Conservation (phyloP, 192 early-diverging fungal species). For the Thoreauomyces humboldtii region DNA sequence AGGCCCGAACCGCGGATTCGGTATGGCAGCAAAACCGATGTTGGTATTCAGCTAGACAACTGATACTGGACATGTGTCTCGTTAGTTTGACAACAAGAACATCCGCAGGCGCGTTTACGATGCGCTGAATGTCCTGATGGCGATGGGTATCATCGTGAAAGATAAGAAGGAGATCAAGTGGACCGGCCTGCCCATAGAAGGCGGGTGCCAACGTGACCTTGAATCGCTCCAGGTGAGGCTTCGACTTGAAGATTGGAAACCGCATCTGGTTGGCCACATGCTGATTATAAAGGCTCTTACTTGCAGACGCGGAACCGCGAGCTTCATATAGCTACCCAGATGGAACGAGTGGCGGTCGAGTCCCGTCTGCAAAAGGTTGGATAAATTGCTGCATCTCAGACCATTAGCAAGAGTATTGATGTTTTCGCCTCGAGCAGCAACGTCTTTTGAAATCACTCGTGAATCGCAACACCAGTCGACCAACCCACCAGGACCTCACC, state of each 20-base stretch:
- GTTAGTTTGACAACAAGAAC: constrained; percentile 54
- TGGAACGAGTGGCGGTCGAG: constrained; percentile 3
- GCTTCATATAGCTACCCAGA: not conserved
- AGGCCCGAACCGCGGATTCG: constrained; percentile 25
- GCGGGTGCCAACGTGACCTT: constrained; percentile 2
- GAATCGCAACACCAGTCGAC: not conserved
- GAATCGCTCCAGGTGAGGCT: constrained; percentile 22
- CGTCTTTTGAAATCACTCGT: constrained; percentile 16
- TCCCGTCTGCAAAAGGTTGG: constrained; percentile 9
- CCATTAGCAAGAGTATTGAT: too few relatives aligned
- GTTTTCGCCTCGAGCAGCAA: constrained; percentile 6
- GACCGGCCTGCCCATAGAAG: constrained; percentile 53
- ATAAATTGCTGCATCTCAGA: not conserved
- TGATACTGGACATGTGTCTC: constrained; percentile 13
- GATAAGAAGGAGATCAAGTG: constrained; percentile 65
- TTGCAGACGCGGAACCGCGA: constrained; percentile 17
- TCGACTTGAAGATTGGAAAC: too few relatives aligned
- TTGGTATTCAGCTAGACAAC: constrained; percentile 10
- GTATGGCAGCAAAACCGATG: not conserved
- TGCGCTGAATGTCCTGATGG: constrained; percentile 68
- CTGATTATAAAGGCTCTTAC: not conserved
- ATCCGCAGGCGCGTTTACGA: constrained; percentile 70
- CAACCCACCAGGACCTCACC: not conserved
- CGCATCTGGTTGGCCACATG: not conserved
- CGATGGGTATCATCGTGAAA: constrained; percentile 62